Evolutionary conservation across 257 asterid genomes (phyloP).

Genomic region (Cruciata laevipes): DNA sequence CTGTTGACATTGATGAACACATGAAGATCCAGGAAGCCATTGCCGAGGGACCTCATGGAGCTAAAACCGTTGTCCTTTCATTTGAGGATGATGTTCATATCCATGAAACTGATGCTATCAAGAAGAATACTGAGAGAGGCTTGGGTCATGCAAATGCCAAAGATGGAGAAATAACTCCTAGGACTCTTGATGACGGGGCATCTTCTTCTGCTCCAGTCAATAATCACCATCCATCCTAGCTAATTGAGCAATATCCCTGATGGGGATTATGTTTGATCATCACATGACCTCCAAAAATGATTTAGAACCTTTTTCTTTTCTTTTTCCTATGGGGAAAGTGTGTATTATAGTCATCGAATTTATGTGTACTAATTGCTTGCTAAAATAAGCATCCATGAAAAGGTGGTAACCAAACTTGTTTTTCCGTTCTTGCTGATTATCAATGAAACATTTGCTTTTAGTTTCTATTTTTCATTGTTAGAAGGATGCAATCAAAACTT

Average conservation of each 20-base stretch:
- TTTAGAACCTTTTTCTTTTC: not conserved
- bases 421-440: no score
- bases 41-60: slow-evolving; percentile 29
- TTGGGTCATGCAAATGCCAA: slow-evolving; percentile 11
- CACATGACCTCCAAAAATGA: not conserved
- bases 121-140: slow-evolving; percentile 16
- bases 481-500: no score
- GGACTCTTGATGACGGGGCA: slow-evolving; percentile 25
- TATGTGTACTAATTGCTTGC: not conserved
- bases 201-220: slow-evolving; percentile 15
- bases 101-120: slow-evolving; percentile 13
- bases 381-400: not conserved
- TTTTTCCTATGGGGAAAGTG: not conserved
- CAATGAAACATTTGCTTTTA: not conserved
- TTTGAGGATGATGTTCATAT: slow-evolving; percentile 29
- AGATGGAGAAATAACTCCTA: slow-evolving; percentile 19
- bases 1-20: slow-evolving; percentile 27
- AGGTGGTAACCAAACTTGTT: not conserved
- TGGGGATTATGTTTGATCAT: not conserved
- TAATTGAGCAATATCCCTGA: slow-evolving; percentile 6
- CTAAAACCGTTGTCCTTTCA: slow-evolving; percentile 19
- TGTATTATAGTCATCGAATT: not conserved
- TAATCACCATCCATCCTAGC: not conserved
- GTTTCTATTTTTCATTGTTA: no score
- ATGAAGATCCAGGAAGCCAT: slow-evolving; percentile 28